Conservation (phyloP, 1,139 yeast genomes). For the Kodamaea derodonti region DNA sequence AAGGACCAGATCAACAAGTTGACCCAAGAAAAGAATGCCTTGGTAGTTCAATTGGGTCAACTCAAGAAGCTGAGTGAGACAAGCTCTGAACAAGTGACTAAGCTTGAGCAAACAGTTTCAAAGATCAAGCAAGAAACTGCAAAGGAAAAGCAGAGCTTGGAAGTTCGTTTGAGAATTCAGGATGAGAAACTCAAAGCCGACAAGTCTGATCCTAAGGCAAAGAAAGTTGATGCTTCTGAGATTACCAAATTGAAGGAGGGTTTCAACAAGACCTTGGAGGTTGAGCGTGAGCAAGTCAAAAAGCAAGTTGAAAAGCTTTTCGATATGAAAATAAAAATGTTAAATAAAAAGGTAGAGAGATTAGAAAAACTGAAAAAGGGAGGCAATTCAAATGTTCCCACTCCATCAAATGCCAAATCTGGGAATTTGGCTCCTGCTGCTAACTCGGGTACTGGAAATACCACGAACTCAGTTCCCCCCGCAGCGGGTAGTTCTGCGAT, state of each 20-base stretch:
- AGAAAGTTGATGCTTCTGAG: constrained; percentile 4
- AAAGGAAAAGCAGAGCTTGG: constrained; percentile 5
- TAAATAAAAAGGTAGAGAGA: constrained; percentile 40
- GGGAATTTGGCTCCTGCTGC: background rate
- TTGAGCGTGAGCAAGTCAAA: constrained; percentile 28
- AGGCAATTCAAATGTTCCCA: background rate
- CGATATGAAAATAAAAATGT: constrained; percentile 40
- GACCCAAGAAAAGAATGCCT: constrained; percentile 12
- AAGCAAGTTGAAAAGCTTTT: constrained; percentile 37
- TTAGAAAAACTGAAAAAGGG: constrained; percentile 19
- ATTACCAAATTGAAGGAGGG: constrained; percentile 20
- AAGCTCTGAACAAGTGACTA: constrained; percentile 1
- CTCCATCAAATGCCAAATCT: background rate
- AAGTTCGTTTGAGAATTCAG: background rate
- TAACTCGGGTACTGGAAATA: background rate
- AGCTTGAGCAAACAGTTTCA: constrained; percentile 1
- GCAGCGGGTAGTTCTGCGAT: background rate
- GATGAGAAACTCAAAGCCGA: constrained; percentile 13
- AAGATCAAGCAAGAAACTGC: constrained; percentile 5
- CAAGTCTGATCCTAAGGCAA: constrained; percentile 6
- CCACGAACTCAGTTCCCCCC: background rate
- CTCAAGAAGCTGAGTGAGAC: constrained; percentile 7
- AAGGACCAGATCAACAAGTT: constrained; percentile 6
- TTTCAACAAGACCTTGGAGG: constrained; percentile 27
- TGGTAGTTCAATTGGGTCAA: constrained; percentile 10